Evolutionary conservation across 257 asterid species (phyloP), one percentile per base, ranked within the genome.

Genomic region (Fraxinus pennsylvanica): DNA sequence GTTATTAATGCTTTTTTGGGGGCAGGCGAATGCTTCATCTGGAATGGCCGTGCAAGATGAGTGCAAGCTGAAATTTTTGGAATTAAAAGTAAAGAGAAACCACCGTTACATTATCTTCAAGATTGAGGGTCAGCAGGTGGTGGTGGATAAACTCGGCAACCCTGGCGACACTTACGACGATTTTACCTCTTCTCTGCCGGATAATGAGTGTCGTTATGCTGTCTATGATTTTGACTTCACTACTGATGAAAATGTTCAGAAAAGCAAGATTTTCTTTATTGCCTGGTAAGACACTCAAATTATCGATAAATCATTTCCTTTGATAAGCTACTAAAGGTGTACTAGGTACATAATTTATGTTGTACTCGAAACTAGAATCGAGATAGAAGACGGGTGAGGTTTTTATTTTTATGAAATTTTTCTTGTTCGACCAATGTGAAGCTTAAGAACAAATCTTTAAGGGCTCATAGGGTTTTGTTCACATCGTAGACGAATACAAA

Each of bases 241-340:
- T 67, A 82, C 85, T 12, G 36, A 47, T n/a, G 85, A 82, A 66
- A 82, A 82, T 36, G 75, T 77, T 59, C 85, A 82, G 76, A 82
- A 82, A 70, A 77, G 82, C 85, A 82, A 82, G 82, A 77, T 82
- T 77, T 82, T 77, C 79, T 82, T 82, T 67, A 57, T 82, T n/a
- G 82, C 85, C 3, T 82, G 85, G 85, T 82, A 73, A 63, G 9
- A 8, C 14, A 25, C 9, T n/a, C 29, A 30, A 27, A 7, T 61
- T 17, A 0, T 39, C 17, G 0, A 41, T n/a, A 19, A 30, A 15
- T 61, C 38, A 12, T 30, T 29, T 39, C 14, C 12, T n/a, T 54
- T 29, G 45, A 7, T 32, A 6, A 15, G 57, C 57, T 3, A 47
- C 6, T 14, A 13, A 14, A 14, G 7, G 14, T 7, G n/a, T 14